A percentile compares a stretch with the other conserved stretches of the same genome.
Evolutionary conservation across 768 basidiomycete species (phyloP).

Genomic region (Mycena venus): DNA sequence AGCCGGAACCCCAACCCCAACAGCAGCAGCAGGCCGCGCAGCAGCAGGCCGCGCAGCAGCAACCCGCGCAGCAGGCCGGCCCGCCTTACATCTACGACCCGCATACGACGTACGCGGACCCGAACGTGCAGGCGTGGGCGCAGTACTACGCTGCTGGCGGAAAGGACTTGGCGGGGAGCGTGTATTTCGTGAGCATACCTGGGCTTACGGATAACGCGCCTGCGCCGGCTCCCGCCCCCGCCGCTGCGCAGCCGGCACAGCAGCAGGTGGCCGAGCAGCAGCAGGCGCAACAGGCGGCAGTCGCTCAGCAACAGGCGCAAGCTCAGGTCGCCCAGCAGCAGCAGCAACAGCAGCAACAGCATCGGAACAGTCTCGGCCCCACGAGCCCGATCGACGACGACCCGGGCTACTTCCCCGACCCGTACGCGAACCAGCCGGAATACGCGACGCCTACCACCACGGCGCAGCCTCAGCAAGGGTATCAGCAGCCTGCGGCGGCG

Average conservation of each 20-base stretch:
- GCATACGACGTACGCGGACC: slow-evolving; percentile 76
- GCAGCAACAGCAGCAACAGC: slow-evolving; percentile 26
- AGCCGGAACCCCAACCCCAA: slow-evolving; percentile 14
- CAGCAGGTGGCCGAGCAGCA: slow-evolving; percentile 40
- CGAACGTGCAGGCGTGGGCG: slow-evolving; percentile 90
- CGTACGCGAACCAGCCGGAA: slow-evolving; percentile 29
- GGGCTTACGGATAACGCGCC: slow-evolving; percentile 69
- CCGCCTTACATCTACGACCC: slow-evolving; percentile 75
- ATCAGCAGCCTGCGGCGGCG: neutral
- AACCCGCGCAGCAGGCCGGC: slow-evolving; percentile 42
- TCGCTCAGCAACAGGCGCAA: slow-evolving; percentile 27
- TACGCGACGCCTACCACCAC: neutral
- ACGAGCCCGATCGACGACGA: slow-evolving; percentile 27
- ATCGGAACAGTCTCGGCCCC: slow-evolving; percentile 19
- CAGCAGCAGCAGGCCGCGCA: neutral
- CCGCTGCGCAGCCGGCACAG: slow-evolving; percentile 19
- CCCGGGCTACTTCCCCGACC: slow-evolving; percentile 25
- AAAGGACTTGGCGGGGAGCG: slow-evolving; percentile 76
- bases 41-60: slow-evolving; percentile 25
- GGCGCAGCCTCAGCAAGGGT: neutral
- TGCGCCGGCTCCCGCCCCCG: slow-evolving; percentile 18
- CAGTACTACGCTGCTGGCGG: slow-evolving; percentile 89
- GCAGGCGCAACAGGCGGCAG: slow-evolving; percentile 27
- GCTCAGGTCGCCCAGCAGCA: slow-evolving; percentile 21
- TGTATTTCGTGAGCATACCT: slow-evolving; percentile 86